Evolutionary conservation across 176 grass and related monocot species (phyloP), one percentile per base, ranked within the genome.

Genomic region (Oryza meridionalis): DNA sequence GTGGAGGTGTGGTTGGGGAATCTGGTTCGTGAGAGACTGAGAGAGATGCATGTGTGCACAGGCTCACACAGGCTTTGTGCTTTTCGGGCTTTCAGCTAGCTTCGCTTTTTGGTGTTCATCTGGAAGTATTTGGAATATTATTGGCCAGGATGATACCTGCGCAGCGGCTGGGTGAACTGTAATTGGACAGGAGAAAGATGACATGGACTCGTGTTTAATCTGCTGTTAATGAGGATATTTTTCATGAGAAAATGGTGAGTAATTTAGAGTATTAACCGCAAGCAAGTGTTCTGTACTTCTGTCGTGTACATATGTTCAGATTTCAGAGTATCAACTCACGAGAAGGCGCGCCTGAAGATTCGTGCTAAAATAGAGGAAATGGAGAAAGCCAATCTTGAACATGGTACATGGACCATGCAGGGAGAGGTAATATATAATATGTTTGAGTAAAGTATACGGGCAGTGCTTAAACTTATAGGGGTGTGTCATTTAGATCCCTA

Each of bases 351-450:
- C 42, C 69, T 84, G 38, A 90, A 90, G 86, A 82, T 93, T 80
- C 78, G 12, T 62, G 71, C 85, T 77, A 84, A 91, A 86, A 95
- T 98, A 95, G 93, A 98, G 46, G 69, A 93, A 81, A 92, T 98
- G 93, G 96, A 98, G 89, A 98, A 92, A 95, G 80, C 88, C 81
- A 92, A 68, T 50, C 92, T 98, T 77, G 87, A 95, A 80, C 91
- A 93, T 70, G 85, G 84, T 76, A 62, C 81, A 4, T 98, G 96
- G 96, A 92, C 83, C 37, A 98, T 98, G 96, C 83, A 80, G 72
- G 96, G 93, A 84, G 95, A 98, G 91, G 95, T 98, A 82, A 67
- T 29, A 14, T 9, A 51, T 44, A 50, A 0, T 63, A 25, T 71
- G 19, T 11, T 25, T 72, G n/a, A n/a, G n/a, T n/a, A n/a, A n/a